phyloP scores from a whole-genome alignment of 1,284 basidiomycete species.

The Tremellales sp. region DNA sequence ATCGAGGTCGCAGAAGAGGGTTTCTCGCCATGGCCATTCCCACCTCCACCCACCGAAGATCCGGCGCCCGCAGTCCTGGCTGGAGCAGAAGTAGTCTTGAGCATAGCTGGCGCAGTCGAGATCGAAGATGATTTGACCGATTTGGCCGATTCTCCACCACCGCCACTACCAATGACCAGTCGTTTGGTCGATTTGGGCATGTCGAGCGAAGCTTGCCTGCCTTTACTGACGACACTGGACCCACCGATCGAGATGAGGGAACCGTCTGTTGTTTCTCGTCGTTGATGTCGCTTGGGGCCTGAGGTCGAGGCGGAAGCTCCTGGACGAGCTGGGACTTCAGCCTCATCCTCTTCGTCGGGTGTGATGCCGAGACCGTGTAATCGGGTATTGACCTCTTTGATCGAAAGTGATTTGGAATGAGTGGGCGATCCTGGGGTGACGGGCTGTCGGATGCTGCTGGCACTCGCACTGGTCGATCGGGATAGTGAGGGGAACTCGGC shows the following conservation, averaged over 20 bases:
- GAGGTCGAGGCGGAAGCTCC: neutral
- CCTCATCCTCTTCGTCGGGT: neutral
- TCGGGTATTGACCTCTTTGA: neutral
- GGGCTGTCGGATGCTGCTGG: neutral
- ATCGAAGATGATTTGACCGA: too few species aligned
- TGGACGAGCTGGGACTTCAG: too few species aligned
- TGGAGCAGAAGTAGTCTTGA: neutral
- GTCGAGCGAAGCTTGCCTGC: neutral
- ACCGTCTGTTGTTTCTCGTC: neutral
- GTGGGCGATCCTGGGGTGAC: neutral
- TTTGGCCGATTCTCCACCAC: too few species aligned
- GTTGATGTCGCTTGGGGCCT: neutral
- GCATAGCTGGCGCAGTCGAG: neutral
- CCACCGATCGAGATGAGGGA: neutral
- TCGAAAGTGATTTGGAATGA: neutral
- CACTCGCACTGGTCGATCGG: neutral
- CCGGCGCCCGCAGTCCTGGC: neutral
- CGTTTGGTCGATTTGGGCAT: neutral
- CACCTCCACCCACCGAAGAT: neutral
- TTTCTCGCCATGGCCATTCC: too few species aligned
- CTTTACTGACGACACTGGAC: neutral
- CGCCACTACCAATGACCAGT: neutral
- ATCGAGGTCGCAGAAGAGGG: too few species aligned
- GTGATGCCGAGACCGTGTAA: neutral
- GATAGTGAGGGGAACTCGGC: neutral